Conservation (phyloP, 1,284 basidiomycete species). For the Trichosporon sp. region DNA sequence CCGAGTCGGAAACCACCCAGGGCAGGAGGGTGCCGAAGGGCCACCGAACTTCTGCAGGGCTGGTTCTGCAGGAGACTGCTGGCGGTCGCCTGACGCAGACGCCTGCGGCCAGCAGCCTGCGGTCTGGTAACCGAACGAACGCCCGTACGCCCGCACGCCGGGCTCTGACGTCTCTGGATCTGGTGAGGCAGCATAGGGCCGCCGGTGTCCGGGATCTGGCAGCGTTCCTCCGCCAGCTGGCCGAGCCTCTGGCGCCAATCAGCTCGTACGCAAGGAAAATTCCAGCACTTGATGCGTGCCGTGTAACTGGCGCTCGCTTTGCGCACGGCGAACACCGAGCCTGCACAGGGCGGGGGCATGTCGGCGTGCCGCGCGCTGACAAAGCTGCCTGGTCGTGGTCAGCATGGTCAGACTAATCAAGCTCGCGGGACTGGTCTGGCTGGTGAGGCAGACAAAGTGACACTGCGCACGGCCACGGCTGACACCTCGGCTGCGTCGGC, state of each 20-base stretch:
- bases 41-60: not conserved
- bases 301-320: not conserved
- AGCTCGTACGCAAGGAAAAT: not conserved
- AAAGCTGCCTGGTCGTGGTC: too few relatives aligned
- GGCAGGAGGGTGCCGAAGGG: not conserved
- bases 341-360: not conserved
- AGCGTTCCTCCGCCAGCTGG: not conserved
- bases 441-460: not conserved
- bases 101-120: not conserved
- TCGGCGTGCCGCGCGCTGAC: too few relatives aligned
- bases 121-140: too few relatives aligned
- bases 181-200: too few relatives aligned
- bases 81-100: not conserved
- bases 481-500: not conserved
- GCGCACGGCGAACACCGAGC: not conserved
- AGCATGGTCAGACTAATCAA: not conserved
- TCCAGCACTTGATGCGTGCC: not conserved
- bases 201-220: not conserved
- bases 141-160: too few relatives aligned
- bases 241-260: not conserved
- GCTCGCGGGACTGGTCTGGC: not conserved
- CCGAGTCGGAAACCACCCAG: not conserved
- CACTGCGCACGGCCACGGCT: not conserved
- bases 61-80: not conserved
- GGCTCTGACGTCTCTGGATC: not conserved